Evolutionary conservation across 257 asterid genomes (phyloP).

Genomic region (Plantago elongata): DNA sequence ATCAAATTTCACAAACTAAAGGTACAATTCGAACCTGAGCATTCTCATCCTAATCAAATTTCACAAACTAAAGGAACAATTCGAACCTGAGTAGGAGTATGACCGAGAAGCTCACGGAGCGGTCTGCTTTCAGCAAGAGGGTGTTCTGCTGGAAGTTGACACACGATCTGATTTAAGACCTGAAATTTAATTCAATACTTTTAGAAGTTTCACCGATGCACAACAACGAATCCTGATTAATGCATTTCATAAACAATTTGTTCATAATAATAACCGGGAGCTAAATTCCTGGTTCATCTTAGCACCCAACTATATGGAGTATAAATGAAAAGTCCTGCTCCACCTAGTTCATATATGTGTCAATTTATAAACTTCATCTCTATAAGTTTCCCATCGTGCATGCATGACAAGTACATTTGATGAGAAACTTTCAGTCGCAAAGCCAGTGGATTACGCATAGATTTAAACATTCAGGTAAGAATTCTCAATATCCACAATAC

Average conservation of each 20-base stretch:
- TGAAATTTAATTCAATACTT: constrained; percentile 25
- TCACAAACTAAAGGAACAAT: neutral
- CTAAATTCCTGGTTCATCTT: neutral
- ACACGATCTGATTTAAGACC: constrained; percentile 91
- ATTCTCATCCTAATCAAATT: neutral
- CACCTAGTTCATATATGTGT: neutral
- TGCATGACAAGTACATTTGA: too few species aligned
- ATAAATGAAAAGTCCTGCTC: neutral
- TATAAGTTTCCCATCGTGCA: too few species aligned
- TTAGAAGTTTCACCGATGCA: constrained; percentile 19
- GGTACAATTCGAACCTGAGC: constrained; percentile 55
- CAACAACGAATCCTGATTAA: too few species aligned
- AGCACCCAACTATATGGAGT: neutral
- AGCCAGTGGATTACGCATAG: too few species aligned
- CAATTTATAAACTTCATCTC: neutral
- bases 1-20: neutral
- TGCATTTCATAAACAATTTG: neutral
- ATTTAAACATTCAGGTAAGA: too few species aligned
- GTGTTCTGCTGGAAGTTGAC: constrained; percentile 93
- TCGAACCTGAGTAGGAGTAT: constrained; percentile 89
- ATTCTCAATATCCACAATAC: neutral
- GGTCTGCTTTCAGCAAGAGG: constrained; percentile 96
- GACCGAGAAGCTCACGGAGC: constrained; percentile 96
- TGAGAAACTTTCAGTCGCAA: too few species aligned
- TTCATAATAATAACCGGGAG: neutral